These are phyloP conservation scores for Schwanniomyces occidentalis DNA, from an alignment of 805 yeast genomes.

Conservation along the genomic window DNA sequence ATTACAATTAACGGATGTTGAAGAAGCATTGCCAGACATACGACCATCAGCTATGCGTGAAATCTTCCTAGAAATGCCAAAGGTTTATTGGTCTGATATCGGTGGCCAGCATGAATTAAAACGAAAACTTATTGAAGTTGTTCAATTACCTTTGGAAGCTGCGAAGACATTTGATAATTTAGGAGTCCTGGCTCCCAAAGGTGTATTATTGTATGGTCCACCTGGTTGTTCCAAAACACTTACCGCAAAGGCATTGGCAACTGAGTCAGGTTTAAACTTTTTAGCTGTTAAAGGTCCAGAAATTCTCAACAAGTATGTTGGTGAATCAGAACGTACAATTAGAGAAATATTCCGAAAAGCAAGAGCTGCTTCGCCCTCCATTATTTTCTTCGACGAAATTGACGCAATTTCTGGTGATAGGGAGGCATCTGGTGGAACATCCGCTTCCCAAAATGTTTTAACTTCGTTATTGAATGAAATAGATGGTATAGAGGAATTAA, in stretches of 20 bases:
- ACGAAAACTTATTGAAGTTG: conserved; percentile 80
- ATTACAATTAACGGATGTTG: conserved; percentile 60
- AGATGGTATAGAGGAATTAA: conserved; percentile 94
- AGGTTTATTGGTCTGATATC: conserved; percentile 89
- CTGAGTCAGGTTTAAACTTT: conserved; percentile 92
- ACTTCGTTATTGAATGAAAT: conserved; percentile 91
- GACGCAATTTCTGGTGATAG: conserved; percentile 88
- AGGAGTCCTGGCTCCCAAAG: conserved; percentile 91
- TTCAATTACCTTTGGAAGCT: conserved; percentile 86
- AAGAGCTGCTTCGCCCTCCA: conserved; percentile 91
- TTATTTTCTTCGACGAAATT: conserved; percentile 93
- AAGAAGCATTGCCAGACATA: conserved; percentile 70
- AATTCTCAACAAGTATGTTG: conserved; percentile 90
- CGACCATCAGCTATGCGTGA: conserved; percentile 98
- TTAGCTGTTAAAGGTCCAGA: conserved; percentile 97
- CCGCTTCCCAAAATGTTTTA: conserved; percentile 79
- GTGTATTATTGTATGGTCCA: conserved; percentile 92
- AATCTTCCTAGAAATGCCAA: conserved; percentile 90
- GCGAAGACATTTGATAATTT: conserved; percentile 70
- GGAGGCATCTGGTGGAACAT: conserved; percentile 57
- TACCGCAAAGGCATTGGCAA: conserved; percentile 93
- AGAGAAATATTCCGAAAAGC: conserved; percentile 93
- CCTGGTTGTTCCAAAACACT: conserved; percentile 97
- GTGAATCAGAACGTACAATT: conserved; percentile 92
- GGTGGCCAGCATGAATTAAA: conserved; percentile 92